Evolutionary conservation across 2,329 filamentous ascomycete species (phyloP), one percentile per base, ranked within the genome.

Genomic region (Pestalotiopsis sp.): DNA sequence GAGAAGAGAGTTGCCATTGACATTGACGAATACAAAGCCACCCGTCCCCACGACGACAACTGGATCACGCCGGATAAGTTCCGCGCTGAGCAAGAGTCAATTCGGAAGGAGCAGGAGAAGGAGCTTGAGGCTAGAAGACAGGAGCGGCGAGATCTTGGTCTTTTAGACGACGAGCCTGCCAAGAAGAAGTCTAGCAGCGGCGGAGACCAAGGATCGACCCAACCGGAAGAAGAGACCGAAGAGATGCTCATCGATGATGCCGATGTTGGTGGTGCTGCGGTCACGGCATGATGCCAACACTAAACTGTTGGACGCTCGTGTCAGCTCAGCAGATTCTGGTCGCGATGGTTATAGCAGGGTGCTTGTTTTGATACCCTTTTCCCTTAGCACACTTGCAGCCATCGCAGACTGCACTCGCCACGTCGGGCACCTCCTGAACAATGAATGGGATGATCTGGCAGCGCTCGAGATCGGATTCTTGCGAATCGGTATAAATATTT

Each of bases 1-100:
- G 83, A 86, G 73, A 87, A 89, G 80, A 84, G 84, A 38, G 82
- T 85, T 58, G 80, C 80, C 74, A 90, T 91, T 71, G 85, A 90
- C 75, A 80, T 91, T 31, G 87, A 89, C 41, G 87, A 89, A 77
- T 91, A 90, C 80, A 84, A 87, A 75, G 80, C 81, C n/a, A 66
- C 66, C 36, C 80, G 84, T 62, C 86, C 86, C 0, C 85, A 84
- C 64, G 84, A 87, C 66, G 67, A 66, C 23, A 67, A 72, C 31
- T 79, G 77, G 77, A 87, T 88, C 73, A 85, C 87, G 73, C 82
- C 84, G 57, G 84, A 89, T 23, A 87, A 85, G 75, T 82, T 80
- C 63, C 87, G 90, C 72, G 87, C 84, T 11, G 88, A 90, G 77
- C 85, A 82, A 64, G 78, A 77, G 25, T 71, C 72, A 62, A 78